Conservation (phyloP, 2,329 filamentous ascomycete genomes). For the Aplosporella prunicola region DNA sequence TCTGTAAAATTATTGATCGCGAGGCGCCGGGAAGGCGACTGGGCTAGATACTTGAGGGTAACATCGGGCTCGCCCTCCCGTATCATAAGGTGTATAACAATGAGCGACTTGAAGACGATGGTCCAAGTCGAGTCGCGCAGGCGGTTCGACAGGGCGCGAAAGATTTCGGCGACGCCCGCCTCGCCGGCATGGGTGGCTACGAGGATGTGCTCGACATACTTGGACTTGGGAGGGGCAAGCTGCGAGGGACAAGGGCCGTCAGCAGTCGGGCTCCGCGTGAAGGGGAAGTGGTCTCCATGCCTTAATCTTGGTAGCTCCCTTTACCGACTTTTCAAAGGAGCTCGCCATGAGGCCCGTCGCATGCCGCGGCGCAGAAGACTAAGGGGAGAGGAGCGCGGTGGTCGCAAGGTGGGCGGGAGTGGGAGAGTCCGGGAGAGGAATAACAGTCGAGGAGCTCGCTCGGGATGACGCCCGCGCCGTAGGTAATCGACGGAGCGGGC, state of each 20-base stretch:
- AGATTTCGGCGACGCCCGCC: slow-evolving; percentile 89
- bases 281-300: slow-evolving; percentile 34
- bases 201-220: slow-evolving; percentile 98
- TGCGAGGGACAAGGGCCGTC: slow-evolving; percentile 29
- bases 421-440: too few species aligned
- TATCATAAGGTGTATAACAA: slow-evolving; percentile 95
- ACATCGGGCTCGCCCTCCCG: slow-evolving; percentile 85
- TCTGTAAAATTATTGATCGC: slow-evolving; percentile 88
- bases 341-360: slow-evolving; percentile 52
- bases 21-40: slow-evolving; percentile 65
- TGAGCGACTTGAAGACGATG: slow-evolving; percentile 96
- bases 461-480: neutral
- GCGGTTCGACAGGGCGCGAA: slow-evolving; percentile 79
- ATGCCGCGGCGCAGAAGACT: slow-evolving; percentile 7
- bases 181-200: slow-evolving; percentile 92
- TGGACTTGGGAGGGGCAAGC: slow-evolving; percentile 94
- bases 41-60: slow-evolving; percentile 74
- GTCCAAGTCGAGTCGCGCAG: slow-evolving; percentile 97
- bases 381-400: neutral
- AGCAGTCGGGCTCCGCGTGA: slow-evolving; percentile 15
- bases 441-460: too few species aligned
- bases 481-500: neutral
- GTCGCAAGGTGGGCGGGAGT: too few species aligned
- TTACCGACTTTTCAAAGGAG: slow-evolving; percentile 98
- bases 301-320: slow-evolving; percentile 97